These are phyloP conservation scores for Leishmania arabica DNA, from an alignment of 208 protist genomes.

Conservation along the genomic window DNA sequence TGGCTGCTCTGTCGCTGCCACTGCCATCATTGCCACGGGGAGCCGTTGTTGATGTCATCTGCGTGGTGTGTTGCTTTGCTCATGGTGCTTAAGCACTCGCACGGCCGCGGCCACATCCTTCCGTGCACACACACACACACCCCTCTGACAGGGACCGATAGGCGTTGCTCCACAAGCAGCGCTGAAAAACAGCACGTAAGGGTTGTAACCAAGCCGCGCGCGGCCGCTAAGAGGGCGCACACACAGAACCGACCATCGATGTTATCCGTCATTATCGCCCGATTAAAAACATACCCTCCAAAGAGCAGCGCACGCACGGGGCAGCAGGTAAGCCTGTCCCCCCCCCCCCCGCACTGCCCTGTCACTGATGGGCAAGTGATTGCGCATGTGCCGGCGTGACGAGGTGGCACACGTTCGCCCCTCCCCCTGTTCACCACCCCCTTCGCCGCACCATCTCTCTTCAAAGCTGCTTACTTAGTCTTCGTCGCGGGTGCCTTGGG, in stretches of 20 bases:
- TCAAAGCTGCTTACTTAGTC: neutral
- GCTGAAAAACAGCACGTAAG: too few species aligned
- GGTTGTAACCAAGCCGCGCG: neutral
- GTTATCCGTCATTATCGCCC: slow-evolving; percentile 2
- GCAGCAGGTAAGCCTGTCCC: slow-evolving; percentile 3
- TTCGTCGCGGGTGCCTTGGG: neutral
- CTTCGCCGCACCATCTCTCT: neutral
- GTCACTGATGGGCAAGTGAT: neutral
- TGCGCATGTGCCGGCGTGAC: neutral
- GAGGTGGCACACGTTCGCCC: neutral
- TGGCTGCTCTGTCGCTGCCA: too few species aligned
- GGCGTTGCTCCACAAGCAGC: too few species aligned
- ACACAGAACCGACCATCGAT: neutral
- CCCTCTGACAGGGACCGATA: too few species aligned
- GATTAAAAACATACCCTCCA: slow-evolving; percentile 4
- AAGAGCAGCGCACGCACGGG: neutral
- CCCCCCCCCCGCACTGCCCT: neutral
- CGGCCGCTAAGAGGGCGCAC: neutral
- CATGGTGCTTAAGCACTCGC: too few species aligned
- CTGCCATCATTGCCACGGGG: too few species aligned
- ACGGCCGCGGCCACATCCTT: too few species aligned
- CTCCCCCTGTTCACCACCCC: neutral
- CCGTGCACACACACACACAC: too few species aligned
- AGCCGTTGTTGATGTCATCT: too few species aligned
- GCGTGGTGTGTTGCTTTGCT: too few species aligned